Conservation (phyloP, 2,329 filamentous ascomycete species). For the Fusarium sp. region DNA sequence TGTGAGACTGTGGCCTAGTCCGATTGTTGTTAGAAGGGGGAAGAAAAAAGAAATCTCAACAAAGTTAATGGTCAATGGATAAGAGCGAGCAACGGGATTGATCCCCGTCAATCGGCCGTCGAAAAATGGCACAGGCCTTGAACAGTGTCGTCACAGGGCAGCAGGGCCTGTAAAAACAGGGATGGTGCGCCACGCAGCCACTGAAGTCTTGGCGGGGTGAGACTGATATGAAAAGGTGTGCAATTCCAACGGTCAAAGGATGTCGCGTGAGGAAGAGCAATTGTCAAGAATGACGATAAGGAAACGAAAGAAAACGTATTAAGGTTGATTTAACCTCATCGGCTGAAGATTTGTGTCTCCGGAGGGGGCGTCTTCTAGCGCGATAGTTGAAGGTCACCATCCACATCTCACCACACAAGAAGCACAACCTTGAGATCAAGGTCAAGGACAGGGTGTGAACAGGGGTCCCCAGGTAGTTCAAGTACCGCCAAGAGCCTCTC, state of each 20-base stretch:
- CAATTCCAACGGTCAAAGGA: neutral
- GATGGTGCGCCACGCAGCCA: constrained; percentile 45
- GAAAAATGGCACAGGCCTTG: constrained; percentile 46
- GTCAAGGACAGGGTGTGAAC: constrained; percentile 12
- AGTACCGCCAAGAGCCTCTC: constrained; percentile 40
- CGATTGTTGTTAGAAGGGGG: constrained; percentile 12
- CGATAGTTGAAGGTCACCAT: neutral
- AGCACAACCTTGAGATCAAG: constrained; percentile 6
- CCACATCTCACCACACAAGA: constrained; percentile 10
- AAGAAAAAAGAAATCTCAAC: constrained; percentile 30
- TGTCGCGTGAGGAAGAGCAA: neutral
- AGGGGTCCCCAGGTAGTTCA: constrained; percentile 27
- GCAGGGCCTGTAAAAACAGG: constrained; percentile 26
- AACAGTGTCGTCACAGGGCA: constrained; percentile 49
- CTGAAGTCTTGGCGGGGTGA: constrained; percentile 34
- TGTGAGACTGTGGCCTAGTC: constrained; percentile 4
- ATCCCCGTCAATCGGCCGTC: constrained; percentile 21
- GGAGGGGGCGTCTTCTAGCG: constrained; percentile 24
- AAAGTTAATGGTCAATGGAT: constrained; percentile 12
- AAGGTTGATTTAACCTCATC: constrained; percentile 31
- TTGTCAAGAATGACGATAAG: neutral
- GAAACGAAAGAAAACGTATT: constrained; percentile 3
- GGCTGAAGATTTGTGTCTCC: constrained; percentile 33
- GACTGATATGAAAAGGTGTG: constrained; percentile 5
- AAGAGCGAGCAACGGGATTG: constrained; percentile 27